phyloP scores from a whole-genome alignment of 768 basidiomycete species.

The Trametes maxima region DNA sequence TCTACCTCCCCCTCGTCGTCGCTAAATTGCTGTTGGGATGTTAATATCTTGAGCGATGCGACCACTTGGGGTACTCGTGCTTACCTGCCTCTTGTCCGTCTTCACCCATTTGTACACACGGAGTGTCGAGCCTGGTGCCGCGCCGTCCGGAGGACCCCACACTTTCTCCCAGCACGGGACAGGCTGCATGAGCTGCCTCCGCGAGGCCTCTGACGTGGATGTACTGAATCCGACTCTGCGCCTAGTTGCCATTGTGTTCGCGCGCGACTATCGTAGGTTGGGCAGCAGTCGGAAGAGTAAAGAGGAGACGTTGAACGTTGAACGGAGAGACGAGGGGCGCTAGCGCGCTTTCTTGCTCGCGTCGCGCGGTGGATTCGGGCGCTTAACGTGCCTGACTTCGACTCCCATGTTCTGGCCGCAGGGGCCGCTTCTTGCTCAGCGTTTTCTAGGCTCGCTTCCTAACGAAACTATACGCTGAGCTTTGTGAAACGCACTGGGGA shows the following conservation, averaged over 20 bases:
- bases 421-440: background rate
- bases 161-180: conserved; percentile 86
- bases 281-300: background rate
- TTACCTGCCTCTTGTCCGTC: conserved; percentile 76
- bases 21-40: conserved; percentile 71
- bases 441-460: background rate
- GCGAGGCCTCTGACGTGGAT: conserved; percentile 78
- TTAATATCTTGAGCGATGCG: background rate
- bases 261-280: background rate
- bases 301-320: background rate
- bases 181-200: conserved; percentile 86
- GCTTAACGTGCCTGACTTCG: background rate
- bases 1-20: conserved; percentile 82
- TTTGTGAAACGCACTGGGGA: no score
- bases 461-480: background rate
- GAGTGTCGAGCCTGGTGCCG: conserved; percentile 56
- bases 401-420: background rate
- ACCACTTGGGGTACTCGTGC: conserved; percentile 2
- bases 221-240: conserved; percentile 77
- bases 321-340: background rate
- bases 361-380: background rate
- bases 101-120: conserved; percentile 80
- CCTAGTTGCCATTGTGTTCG: conserved; percentile 60
- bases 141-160: conserved; percentile 63
- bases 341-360: background rate